Evolutionary conservation across 2,329 filamentous ascomycete species (phyloP).

Genomic region (Gliomastix tumulicola): DNA sequence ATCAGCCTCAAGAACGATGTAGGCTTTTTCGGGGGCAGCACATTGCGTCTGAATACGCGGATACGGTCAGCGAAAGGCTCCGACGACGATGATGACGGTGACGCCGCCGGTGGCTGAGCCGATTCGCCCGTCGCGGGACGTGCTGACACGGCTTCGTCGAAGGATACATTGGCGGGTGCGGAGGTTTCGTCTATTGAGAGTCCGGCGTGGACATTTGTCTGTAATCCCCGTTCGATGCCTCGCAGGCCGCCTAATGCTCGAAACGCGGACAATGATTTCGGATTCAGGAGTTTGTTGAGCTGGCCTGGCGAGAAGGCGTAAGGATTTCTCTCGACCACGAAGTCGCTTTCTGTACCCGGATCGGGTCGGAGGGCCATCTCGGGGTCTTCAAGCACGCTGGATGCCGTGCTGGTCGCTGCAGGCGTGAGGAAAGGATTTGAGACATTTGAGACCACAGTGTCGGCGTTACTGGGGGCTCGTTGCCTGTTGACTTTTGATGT

Average conservation of each 20-base stretch:
- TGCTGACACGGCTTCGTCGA: conserved; percentile 4
- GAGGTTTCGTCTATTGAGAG: conserved; percentile 66
- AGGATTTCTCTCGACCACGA: conserved; percentile 65
- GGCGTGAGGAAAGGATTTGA: conserved; percentile 11
- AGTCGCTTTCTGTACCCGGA: conserved; percentile 64
- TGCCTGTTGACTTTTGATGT: too few relatives aligned
- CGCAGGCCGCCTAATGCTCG: conserved; percentile 66
- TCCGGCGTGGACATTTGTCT: conserved; percentile 62
- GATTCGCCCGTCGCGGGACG: background rate
- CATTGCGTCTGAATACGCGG: conserved; percentile 52
- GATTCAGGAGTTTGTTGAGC: conserved; percentile 75
- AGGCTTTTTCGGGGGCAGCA: conserved; percentile 55
- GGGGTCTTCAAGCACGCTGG: conserved; percentile 4
- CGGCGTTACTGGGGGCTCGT: conserved; percentile 5
- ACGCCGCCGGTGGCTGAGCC: background rate
- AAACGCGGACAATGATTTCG: conserved; percentile 75
- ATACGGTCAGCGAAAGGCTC: conserved; percentile 39
- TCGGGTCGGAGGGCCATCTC: conserved; percentile 58
- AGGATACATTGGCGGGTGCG: conserved; percentile 21
- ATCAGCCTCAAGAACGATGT: conserved; percentile 54
- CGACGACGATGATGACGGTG: background rate
- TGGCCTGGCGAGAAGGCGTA: conserved; percentile 83
- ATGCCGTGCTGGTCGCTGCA: conserved; percentile 2
- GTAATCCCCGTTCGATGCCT: conserved; percentile 69
- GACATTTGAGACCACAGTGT: conserved; percentile 3